A percentile compares a stretch with the other conserved stretches of the same genome.
Evolutionary conservation across 805 yeast species (phyloP).

Genomic region (Barnettozyma botsteinii): DNA sequence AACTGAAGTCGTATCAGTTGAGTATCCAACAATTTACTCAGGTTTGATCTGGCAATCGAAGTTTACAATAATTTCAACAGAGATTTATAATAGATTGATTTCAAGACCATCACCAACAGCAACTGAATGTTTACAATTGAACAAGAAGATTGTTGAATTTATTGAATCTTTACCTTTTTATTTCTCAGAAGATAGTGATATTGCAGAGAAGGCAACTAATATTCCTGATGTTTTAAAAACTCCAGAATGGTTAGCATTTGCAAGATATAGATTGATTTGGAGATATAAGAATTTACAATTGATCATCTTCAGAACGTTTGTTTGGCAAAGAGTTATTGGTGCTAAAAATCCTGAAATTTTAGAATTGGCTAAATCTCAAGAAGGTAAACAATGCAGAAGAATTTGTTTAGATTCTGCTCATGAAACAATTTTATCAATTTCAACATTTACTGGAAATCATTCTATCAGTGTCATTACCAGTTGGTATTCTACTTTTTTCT

Average conservation of each 20-base stretch:
- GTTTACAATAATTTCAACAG: constrained; percentile 42
- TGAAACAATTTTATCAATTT: constrained; percentile 46
- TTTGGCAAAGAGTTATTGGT: constrained; percentile 46
- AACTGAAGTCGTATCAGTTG: constrained; percentile 18
- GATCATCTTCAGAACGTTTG: constrained; percentile 48
- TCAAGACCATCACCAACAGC: constrained; percentile 44
- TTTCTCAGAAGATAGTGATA: constrained; percentile 37
- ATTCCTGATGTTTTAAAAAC: constrained; percentile 21
- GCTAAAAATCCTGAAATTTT: constrained; percentile 30
- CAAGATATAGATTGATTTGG: constrained; percentile 52
- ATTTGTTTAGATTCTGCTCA: constrained; percentile 46
- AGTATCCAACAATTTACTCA: constrained; percentile 50
- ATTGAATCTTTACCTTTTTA: constrained; percentile 40
- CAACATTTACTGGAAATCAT: constrained; percentile 31
- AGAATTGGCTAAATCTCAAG: constrained; percentile 33
- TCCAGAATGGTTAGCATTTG: constrained; percentile 50
- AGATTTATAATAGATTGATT: constrained; percentile 42
- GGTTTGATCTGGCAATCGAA: constrained; percentile 52
- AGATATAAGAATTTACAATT: constrained; percentile 51
- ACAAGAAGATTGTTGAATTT: constrained; percentile 37
- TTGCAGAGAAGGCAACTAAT: constrained; percentile 22
- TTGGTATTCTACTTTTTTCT: constrained; percentile 60
- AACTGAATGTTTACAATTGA: constrained; percentile 44
- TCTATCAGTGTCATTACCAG: constrained; percentile 42
- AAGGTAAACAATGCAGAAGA: constrained; percentile 44